Evolutionary conservation across 495 filamentous ascomycete genomes (phyloP).

Genomic region (Darksidea phi): DNA sequence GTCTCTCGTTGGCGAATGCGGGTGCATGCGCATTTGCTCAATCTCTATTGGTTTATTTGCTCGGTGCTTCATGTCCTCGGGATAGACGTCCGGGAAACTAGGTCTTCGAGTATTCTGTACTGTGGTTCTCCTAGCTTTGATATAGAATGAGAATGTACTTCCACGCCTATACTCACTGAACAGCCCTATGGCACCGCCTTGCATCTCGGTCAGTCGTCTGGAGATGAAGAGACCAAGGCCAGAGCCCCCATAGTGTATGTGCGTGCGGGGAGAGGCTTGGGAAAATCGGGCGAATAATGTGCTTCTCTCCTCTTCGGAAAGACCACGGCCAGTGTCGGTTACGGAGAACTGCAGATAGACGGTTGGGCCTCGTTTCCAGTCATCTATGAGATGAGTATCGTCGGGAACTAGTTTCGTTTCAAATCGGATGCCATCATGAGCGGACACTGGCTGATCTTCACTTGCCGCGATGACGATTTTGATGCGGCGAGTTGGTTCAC

Average conservation of each 20-base stretch:
- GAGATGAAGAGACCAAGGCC: slow-evolving; percentile 83
- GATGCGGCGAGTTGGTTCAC: too few species aligned
- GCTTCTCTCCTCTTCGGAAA: slow-evolving; percentile 24
- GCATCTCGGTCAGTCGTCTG: slow-evolving; percentile 70
- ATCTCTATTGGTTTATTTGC: too few species aligned
- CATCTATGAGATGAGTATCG: too few species aligned
- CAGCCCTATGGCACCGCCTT: slow-evolving; percentile 83
- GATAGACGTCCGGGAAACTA: too few species aligned
- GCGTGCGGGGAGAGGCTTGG: slow-evolving; percentile 32
- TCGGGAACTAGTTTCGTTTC: too few species aligned
- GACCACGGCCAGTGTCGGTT: slow-evolving; percentile 30
- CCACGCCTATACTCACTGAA: slow-evolving; percentile 65
- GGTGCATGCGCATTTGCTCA: too few species aligned
- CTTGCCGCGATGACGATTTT: too few species aligned
- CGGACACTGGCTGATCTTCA: too few species aligned
- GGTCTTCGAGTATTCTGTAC: too few species aligned
- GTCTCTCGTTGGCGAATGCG: slow-evolving; percentile 1
- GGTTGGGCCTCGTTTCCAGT: slow-evolving; percentile 28
- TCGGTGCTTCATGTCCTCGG: too few species aligned
- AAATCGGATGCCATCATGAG: too few species aligned
- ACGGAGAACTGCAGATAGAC: slow-evolving; percentile 31
- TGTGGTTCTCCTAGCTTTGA: slow-evolving; percentile 61
- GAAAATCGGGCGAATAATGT: slow-evolving; percentile 35
- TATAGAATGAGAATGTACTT: slow-evolving; percentile 84
- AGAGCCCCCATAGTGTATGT: slow-evolving; percentile 69